Evolutionary conservation across 768 basidiomycete genomes (phyloP).

Genomic region (Tricholoma flavovirens): DNA sequence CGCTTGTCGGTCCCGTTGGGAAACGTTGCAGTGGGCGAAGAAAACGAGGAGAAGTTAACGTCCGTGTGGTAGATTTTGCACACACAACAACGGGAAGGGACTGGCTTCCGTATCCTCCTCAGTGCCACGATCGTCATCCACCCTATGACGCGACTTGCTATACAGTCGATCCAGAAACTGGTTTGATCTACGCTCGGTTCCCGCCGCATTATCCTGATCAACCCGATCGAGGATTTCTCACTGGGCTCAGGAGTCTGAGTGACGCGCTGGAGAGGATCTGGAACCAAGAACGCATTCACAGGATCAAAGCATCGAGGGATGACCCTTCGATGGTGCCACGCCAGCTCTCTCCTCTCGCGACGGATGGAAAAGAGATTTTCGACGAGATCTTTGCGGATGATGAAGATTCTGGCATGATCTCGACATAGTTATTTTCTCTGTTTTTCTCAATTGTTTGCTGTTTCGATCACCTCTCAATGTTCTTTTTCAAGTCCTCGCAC

Average conservation of each 20-base stretch:
- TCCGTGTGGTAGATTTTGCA: slow-evolving; percentile 97
- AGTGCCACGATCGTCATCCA: slow-evolving; percentile 32
- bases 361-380: slow-evolving; percentile 77
- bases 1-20: slow-evolving; percentile 60
- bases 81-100: slow-evolving; percentile 96
- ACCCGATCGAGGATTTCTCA: slow-evolving; percentile 92
- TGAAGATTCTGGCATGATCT: slow-evolving; percentile 73
- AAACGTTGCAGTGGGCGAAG: slow-evolving; percentile 61
- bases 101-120: slow-evolving; percentile 61
- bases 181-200: slow-evolving; percentile 85
- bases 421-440: slow-evolving; percentile 39
- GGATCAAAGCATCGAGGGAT: slow-evolving; percentile 59
- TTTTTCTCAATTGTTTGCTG: slow-evolving; percentile 3
- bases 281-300: slow-evolving; percentile 74
- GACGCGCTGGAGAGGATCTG: slow-evolving; percentile 78
- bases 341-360: slow-evolving; percentile 59
- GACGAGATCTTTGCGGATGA: slow-evolving; percentile 62
- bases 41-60: slow-evolving; percentile 87
- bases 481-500: background rate
- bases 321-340: slow-evolving; percentile 38
- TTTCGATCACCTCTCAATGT: background rate
- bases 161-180: slow-evolving; percentile 76
- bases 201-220: slow-evolving; percentile 86
- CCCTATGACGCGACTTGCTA: slow-evolving; percentile 52
- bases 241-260: slow-evolving; percentile 80